Evolutionary conservation across 306 rosid species (phyloP).

Genomic region (Glycine latifolia): DNA sequence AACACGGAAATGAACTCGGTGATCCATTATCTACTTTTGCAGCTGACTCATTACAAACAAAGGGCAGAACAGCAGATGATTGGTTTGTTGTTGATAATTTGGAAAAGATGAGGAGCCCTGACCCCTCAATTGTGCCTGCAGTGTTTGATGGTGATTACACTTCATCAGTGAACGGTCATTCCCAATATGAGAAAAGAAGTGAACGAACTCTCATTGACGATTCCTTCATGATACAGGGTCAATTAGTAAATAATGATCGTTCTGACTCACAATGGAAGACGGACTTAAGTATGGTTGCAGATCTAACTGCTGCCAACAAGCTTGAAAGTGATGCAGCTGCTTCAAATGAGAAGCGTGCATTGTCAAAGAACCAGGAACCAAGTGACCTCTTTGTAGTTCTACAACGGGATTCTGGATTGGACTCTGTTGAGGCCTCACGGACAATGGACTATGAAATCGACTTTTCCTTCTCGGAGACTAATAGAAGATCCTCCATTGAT

Average conservation of each 20-base stretch:
- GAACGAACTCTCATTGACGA: constrained; percentile 54
- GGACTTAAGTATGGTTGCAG: constrained; percentile 52
- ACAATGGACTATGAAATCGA: constrained; percentile 61
- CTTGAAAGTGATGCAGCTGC: constrained; percentile 42
- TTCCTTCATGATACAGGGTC: constrained; percentile 71
- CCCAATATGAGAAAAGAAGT: constrained; percentile 46
- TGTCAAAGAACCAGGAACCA: constrained; percentile 52
- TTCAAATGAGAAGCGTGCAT: constrained; percentile 48
- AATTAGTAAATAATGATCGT: constrained; percentile 45
- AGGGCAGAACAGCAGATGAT: constrained; percentile 53
- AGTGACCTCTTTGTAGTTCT: constrained; percentile 63
- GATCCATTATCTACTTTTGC: constrained; percentile 55
- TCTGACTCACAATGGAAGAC: constrained; percentile 63
- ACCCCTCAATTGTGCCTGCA: constrained; percentile 27
- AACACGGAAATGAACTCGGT: constrained; percentile 43
- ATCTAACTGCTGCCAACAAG: constrained; percentile 53
- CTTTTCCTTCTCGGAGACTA: constrained; percentile 57
- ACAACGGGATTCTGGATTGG: constrained; percentile 56
- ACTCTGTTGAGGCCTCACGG: constrained; percentile 49
- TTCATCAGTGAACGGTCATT: constrained; percentile 29
- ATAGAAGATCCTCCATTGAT: constrained; percentile 50
- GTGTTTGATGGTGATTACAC: constrained; percentile 52
- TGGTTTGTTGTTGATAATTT: constrained; percentile 61
- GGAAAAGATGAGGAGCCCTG: constrained; percentile 47
- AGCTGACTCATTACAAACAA: constrained; percentile 53